phyloP scores from a whole-genome alignment of 257 asterid genomes.

The Capsicum chinense region DNA sequence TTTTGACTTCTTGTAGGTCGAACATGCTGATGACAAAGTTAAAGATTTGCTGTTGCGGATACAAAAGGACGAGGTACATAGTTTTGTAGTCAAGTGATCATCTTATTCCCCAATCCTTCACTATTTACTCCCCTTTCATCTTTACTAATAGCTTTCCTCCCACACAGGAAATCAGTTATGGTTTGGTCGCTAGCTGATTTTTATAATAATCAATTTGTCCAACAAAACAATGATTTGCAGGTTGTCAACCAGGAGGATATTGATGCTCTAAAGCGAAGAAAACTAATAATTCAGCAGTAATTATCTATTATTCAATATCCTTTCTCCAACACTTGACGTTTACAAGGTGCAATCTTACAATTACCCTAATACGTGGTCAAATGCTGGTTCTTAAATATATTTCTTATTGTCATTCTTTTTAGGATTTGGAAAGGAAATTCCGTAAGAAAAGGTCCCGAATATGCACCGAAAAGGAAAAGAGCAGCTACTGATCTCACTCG shows the following conservation, averaged over 20 bases:
- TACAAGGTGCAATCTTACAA: background rate
- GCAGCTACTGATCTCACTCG: conserved; percentile 92
- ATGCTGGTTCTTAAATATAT: conserved; percentile 30
- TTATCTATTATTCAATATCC: conserved; percentile 26
- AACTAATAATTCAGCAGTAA: conserved; percentile 82
- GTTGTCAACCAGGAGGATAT: conserved; percentile 65
- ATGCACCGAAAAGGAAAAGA: conserved; percentile 91
- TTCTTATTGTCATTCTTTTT: conserved; percentile 33
- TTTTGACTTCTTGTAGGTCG: conserved; percentile 53
- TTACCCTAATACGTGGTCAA: background rate
- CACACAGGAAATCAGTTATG: background rate
- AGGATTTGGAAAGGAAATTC: conserved; percentile 93
- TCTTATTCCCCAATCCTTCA: conserved; percentile 23
- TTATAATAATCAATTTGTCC: background rate
- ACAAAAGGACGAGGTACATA: conserved; percentile 73
- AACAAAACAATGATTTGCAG: conserved; percentile 47
- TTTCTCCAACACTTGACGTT: conserved; percentile 6
- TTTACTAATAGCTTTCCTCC: background rate
- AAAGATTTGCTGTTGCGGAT: conserved; percentile 62
- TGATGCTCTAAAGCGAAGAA: conserved; percentile 81
- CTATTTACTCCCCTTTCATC: background rate
- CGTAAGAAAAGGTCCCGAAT: conserved; percentile 82
- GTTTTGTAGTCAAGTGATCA: background rate
- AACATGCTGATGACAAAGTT: conserved; percentile 74
- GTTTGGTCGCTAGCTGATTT: background rate